Conservation (phyloP, 306 rosid species). For the Prunus mume region DNA sequence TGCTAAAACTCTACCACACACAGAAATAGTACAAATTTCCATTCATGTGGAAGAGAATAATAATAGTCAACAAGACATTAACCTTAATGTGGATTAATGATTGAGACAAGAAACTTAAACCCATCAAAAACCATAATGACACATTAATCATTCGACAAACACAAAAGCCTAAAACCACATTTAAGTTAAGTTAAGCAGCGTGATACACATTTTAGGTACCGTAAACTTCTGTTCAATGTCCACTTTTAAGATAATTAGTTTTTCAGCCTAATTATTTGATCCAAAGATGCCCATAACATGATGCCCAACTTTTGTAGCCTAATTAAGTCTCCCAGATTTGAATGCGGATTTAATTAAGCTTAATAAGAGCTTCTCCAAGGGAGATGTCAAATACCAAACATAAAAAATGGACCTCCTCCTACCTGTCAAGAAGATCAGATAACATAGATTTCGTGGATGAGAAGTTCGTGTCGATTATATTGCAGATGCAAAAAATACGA, state of each 20-base stretch:
- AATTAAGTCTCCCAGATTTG: background rate
- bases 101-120: background rate
- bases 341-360: background rate
- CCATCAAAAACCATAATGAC: background rate
- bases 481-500: constrained; percentile 5
- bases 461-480: constrained; percentile 3
- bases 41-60: background rate
- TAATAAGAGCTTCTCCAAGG: too few relatives aligned
- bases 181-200: background rate
- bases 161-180: background rate
- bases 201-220: background rate
- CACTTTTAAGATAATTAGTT: background rate
- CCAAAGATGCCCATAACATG: background rate
- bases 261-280: background rate
- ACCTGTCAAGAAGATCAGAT: background rate
- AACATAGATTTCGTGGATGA: background rate
- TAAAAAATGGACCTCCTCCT: constrained; percentile 34
- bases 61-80: background rate
- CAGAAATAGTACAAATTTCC: background rate
- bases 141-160: background rate
- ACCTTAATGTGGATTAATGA: background rate
- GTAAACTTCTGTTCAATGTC: background rate
- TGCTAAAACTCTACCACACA: background rate
- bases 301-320: background rate
- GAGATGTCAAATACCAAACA: too few relatives aligned